phyloP scores from a whole-genome alignment of 1,139 yeast species.

The Groenewaldozyma sp. region DNA sequence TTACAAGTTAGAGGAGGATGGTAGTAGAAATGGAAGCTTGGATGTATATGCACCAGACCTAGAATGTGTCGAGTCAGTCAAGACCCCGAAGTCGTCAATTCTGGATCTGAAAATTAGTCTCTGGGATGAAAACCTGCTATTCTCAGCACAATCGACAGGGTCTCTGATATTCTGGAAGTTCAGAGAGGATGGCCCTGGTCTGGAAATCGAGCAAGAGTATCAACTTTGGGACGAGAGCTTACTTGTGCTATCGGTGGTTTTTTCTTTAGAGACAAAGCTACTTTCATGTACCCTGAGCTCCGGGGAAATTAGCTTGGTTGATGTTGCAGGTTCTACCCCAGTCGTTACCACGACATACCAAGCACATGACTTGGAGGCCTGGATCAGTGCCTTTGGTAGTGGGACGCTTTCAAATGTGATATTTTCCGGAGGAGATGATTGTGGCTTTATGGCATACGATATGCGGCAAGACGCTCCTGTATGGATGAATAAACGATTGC shows the following conservation, averaged over 20 bases:
- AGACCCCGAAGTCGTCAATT: conserved; percentile 47
- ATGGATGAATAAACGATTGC: conserved; percentile 54
- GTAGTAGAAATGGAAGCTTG: conserved; percentile 62
- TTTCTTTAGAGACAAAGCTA: conserved; percentile 22
- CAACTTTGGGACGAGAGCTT: conserved; percentile 37
- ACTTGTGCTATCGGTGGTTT: conserved; percentile 59
- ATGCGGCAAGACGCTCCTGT: conserved; percentile 35
- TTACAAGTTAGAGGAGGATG: conserved; percentile 50
- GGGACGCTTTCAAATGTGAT: conserved; percentile 36
- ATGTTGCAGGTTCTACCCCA: conserved; percentile 12
- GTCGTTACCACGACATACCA: conserved; percentile 12
- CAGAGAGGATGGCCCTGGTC: conserved; percentile 4
- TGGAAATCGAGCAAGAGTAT: conserved; percentile 18
- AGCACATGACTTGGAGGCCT: conserved; percentile 68
- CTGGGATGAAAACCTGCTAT: conserved; percentile 38
- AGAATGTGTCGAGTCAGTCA: conserved; percentile 8
- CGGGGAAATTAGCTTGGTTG: conserved; percentile 26
- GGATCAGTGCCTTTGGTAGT: conserved; percentile 75
- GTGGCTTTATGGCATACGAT: conserved; percentile 68
- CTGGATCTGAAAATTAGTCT: conserved; percentile 67
- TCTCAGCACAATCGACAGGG: conserved; percentile 78
- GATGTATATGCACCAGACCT: conserved; percentile 42
- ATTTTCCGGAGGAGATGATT: conserved; percentile 90
- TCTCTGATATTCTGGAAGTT: conserved; percentile 52
- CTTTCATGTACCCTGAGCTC: conserved; percentile 29